Evolutionary conservation across 352 stramenopile species (phyloP).

Genomic region (Blastocystis sp.): DNA sequence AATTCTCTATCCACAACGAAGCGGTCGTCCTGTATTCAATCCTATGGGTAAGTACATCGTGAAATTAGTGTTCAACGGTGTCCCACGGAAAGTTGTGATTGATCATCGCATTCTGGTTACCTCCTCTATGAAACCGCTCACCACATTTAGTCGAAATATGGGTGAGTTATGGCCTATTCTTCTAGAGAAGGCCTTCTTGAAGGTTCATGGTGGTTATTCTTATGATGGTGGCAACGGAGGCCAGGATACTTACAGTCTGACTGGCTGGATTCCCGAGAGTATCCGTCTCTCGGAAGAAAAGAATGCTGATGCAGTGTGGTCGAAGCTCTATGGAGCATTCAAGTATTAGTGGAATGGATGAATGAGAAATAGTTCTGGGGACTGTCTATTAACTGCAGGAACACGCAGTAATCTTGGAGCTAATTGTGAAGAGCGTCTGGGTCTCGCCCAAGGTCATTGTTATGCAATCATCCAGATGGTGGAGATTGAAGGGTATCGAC

Average conservation of each 20-base stretch:
- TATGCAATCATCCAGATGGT: constrained; percentile 84
- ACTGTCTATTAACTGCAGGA: constrained; percentile 91
- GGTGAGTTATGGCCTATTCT: constrained; percentile 83
- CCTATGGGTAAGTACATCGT: constrained; percentile 88
- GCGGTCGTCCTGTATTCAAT: constrained; percentile 74
- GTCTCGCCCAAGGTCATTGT: constrained; percentile 86
- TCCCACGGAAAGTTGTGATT: constrained; percentile 80
- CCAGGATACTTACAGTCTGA: constrained; percentile 93
- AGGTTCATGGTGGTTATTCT: constrained; percentile 90
- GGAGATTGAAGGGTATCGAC: constrained; percentile 56
- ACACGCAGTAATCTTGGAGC: constrained; percentile 74
- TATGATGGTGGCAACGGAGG: constrained; percentile 91
- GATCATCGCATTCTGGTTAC: constrained; percentile 87
- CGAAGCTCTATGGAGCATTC: constrained; percentile 82
- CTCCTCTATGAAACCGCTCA: constrained; percentile 71
- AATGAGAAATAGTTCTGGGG: constrained; percentile 68
- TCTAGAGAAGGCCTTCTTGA: constrained; percentile 96
- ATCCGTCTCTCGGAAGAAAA: constrained; percentile 71
- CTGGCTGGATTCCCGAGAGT: constrained; percentile 91
- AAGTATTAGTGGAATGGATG: constrained; percentile 68
- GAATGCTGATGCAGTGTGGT: constrained; percentile 72
- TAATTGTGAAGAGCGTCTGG: constrained; percentile 74
- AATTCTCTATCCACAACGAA: constrained; percentile 83
- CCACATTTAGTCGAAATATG: constrained; percentile 72
- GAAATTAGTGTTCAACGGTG: constrained; percentile 88